Evolutionary conservation across 257 asterid genomes (phyloP), one percentile per base, ranked within the genome.

Genomic region (Solanum verrucosum): DNA sequence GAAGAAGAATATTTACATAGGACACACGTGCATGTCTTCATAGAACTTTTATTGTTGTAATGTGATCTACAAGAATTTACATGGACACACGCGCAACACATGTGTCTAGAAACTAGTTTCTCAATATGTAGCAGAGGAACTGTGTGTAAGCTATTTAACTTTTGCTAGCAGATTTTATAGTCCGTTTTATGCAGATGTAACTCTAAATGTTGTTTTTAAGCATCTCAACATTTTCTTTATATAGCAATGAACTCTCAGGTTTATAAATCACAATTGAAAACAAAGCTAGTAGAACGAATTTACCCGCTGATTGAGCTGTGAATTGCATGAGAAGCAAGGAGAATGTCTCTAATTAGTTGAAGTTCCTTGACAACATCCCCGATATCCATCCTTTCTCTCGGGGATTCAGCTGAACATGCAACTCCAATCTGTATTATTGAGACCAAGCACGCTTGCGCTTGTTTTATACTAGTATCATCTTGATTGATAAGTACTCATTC

Each of bases 291-390:
- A 77, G 27, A 31, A 10, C 23, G 35, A 68, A 82, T 86, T 44
- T 49, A 87, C 84, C 89, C 87, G 34, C 87, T 82, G 20, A 87
- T 87, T 68, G 87, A 87, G 81, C 84, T 87, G 35, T 18, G 75
- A 71, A 67, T 33, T 6, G 42, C 35, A 31, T 87, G 87, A 68
- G 84, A 46, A 87, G 89, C 89, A 68, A 87, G 89, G 33, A 87
- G 73, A 87, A 83, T 82, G 73, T 87, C 89, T 35, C 33, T 67
- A 67, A 81, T 87, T 85, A 82, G 74, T 79, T 38, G 44, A 5
- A 63, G 74, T 83, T 81, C 84, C 23, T 87, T 67, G 74, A 38
- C 59, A 77, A 38, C 59, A 77, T 77, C 84, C 20, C 12, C 87
- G 11, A 13, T 29, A 23, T 27, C 34, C 59, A 29, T 49, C 72